Percentiles rank a stretch among this genome's conserved stretches.
These are phyloP conservation scores for Fonsecaea monophora DNA, from an alignment of 2,329 filamentous ascomycete genomes.

Conservation along the genomic window DNA sequence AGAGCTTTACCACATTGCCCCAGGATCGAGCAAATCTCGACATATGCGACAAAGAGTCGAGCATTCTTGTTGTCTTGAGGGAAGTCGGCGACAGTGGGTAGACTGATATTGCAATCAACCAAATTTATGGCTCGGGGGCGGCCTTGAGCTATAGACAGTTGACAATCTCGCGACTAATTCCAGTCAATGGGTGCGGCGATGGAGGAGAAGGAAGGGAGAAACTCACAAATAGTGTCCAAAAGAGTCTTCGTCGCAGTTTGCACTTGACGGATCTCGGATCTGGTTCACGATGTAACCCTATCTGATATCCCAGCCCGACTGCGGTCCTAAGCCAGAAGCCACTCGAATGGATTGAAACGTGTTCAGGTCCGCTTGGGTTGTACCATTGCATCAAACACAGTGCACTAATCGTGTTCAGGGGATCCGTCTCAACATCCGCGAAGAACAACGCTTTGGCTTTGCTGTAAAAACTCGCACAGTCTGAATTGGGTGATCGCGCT, in stretches of 20 bases:
- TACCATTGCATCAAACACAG: slow-evolving; percentile 26
- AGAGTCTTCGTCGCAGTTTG: slow-evolving; percentile 24
- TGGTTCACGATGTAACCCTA: slow-evolving; percentile 30
- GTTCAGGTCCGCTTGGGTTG: slow-evolving; percentile 28
- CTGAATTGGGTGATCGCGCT: slow-evolving; percentile 18
- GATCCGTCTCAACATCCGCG: slow-evolving; percentile 25
- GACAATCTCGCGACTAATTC: slow-evolving; percentile 16
- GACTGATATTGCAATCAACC: slow-evolving; percentile 21
- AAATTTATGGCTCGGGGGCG: slow-evolving; percentile 26
- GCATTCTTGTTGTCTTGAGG: slow-evolving; percentile 20
- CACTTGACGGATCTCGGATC: slow-evolving; percentile 6
- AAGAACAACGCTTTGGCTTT: slow-evolving; percentile 26
- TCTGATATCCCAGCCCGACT: slow-evolving; percentile 26
- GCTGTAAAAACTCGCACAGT: slow-evolving; percentile 24
- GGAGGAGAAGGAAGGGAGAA: background rate
- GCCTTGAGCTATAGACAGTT: slow-evolving; percentile 22
- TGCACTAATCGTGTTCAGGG: slow-evolving; percentile 21
- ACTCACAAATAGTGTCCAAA: slow-evolving; percentile 28
- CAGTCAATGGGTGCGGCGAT: background rate
- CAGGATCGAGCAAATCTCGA: slow-evolving; percentile 21
- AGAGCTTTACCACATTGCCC: slow-evolving; percentile 33
- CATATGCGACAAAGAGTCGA: slow-evolving; percentile 23
- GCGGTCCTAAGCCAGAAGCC: slow-evolving; percentile 27
- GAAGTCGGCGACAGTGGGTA: slow-evolving; percentile 26
- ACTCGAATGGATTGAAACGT: slow-evolving; percentile 25